phyloP scores from a whole-genome alignment of 2,329 filamentous ascomycete species.

The Beauveria pseudobassiana region DNA sequence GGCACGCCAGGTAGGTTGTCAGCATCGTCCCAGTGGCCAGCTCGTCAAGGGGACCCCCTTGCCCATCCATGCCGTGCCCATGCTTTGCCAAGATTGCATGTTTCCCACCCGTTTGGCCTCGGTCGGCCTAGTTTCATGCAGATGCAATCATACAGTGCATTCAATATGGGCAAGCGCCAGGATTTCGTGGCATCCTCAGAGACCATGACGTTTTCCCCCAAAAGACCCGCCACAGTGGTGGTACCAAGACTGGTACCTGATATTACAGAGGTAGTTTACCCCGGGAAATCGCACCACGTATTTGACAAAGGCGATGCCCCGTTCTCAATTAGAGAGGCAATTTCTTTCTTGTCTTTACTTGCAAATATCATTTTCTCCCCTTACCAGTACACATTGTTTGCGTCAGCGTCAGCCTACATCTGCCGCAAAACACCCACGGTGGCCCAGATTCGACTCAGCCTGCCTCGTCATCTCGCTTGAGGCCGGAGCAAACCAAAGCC shows the following conservation, averaged over 20 bases:
- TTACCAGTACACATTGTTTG: background rate
- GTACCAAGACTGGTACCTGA: background rate
- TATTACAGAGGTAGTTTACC: background rate
- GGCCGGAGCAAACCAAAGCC: background rate
- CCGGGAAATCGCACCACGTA: background rate
- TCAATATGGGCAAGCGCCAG: background rate
- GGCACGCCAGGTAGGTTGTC: too few relatives aligned
- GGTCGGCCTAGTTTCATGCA: conserved; percentile 4
- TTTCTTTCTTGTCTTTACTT: background rate
- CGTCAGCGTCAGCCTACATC: background rate
- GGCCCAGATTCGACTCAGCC: conserved; percentile 7
- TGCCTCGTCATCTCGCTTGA: conserved; percentile 9
- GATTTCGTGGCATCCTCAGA: background rate
- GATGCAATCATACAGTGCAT: background rate
- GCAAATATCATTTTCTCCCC: background rate
- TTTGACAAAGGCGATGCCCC: background rate
- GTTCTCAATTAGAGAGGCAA: background rate
- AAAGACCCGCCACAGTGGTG: background rate
- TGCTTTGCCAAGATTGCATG: background rate
- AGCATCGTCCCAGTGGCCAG: background rate
- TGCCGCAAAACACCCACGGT: background rate
- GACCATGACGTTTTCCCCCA: background rate
- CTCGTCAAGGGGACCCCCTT: background rate
- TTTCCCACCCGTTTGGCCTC: background rate
- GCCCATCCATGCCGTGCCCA: background rate